These are phyloP conservation scores for Magnaporthiopsis rhizophila DNA, from an alignment of 2,329 filamentous ascomycete species.

Conservation along the genomic window DNA sequence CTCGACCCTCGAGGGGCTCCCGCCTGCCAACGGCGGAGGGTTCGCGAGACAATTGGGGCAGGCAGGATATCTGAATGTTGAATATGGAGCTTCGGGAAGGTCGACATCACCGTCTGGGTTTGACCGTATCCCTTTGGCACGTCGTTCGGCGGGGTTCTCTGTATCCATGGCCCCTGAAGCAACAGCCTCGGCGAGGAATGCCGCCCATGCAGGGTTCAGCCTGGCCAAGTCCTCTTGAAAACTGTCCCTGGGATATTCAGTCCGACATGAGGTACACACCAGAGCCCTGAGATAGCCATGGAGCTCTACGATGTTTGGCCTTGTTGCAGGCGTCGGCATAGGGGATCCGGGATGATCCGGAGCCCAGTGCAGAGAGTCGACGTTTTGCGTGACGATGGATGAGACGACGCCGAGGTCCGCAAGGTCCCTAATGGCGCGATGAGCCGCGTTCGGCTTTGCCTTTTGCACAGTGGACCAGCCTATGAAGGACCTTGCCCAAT, in stretches of 20 bases:
- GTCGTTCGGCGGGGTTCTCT: constrained; percentile 64
- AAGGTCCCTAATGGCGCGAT: constrained; percentile 68
- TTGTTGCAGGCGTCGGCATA: background rate
- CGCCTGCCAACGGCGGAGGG: constrained; percentile 49
- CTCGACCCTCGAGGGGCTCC: constrained; percentile 49
- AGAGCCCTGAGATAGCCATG: constrained; percentile 83
- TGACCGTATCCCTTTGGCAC: constrained; percentile 62
- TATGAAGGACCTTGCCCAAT: constrained; percentile 92
- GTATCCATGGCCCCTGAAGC: constrained; percentile 68
- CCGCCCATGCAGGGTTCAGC: constrained; percentile 81
- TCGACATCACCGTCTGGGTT: constrained; percentile 97
- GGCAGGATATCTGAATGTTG: constrained; percentile 82
- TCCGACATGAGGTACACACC: constrained; percentile 71
- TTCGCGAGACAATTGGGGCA: constrained; percentile 70
- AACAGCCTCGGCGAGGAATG: constrained; percentile 64
- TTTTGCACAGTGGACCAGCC: constrained; percentile 79
- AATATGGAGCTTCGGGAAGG: constrained; percentile 77
- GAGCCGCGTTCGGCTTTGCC: constrained; percentile 71
- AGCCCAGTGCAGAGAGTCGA: constrained; percentile 87
- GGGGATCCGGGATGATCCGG: constrained; percentile 45
- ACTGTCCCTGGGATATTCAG: constrained; percentile 58
- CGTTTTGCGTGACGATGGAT: constrained; percentile 87
- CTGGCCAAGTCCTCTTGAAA: constrained; percentile 71
- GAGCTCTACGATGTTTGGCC: constrained; percentile 51
- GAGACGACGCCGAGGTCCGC: constrained; percentile 64